Evolutionary conservation across 2,329 filamentous ascomycete genomes (phyloP), one percentile per base, ranked within the genome.

Genomic region (Raffaelea deltoideospora): DNA sequence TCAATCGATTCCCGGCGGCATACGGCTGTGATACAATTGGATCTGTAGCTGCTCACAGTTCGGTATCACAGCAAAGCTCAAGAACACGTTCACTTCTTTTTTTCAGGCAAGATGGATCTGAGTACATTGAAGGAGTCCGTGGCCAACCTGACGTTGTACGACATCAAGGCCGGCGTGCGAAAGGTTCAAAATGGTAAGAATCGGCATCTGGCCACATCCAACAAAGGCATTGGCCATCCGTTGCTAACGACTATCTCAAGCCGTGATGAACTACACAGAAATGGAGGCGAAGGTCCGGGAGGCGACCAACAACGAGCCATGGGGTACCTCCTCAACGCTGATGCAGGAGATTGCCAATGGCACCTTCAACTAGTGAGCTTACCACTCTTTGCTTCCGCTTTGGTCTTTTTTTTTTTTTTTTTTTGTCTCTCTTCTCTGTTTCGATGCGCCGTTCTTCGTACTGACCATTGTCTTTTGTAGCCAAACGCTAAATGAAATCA

Each of bases 271-370:
- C 63, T 94, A 88, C 59, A 94, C 87, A 30, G 87, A 95, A 55
- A 43, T 44, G 38, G 38, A 38, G 41, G 37, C 42, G 33, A 48
- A 90, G 80, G 86, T 96, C 47, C 81, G 90, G 59, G 90, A 98
- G 68, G 90, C 90, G 22, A 98, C 90, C 27, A 98, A 98, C 63
- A 96, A 96, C 58, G 90, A 98, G 59, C 90, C 90, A 39, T 98
- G 90, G 90, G 90, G 87, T 46, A 76, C 79, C 35, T 82, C 79
- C 11, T 79, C 79, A 20, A 82, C 80, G 10, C 57, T 81, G 51
- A 94, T 96, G 87, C 87, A 96, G 61, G 90, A 98, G 61, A 98
- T 98, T 58, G 86, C 90, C 59, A 93, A 87, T 59, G 90, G 77
- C 51, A 98, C 90, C 41, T 93, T 94, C 62, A 96, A 88, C 64